These are phyloP conservation scores for Yarrowia keelungensis DNA, from an alignment of 805 yeast genomes.

Conservation along the genomic window DNA sequence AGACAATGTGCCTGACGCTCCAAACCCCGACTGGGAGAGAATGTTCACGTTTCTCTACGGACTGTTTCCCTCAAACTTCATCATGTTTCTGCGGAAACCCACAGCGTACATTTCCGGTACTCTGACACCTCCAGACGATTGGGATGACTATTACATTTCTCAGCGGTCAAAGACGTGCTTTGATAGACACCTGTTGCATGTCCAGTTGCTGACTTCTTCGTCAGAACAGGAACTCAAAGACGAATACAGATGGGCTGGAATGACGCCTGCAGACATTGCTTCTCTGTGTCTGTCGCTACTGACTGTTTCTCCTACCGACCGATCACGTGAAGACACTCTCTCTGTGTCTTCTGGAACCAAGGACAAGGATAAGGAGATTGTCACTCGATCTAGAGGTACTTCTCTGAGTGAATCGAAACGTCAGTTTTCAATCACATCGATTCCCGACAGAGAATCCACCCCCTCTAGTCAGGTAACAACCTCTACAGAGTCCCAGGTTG, in stretches of 20 bases:
- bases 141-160: constrained; percentile 51
- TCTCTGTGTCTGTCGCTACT: constrained; percentile 47
- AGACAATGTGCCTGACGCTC: constrained; percentile 14
- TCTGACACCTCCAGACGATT: constrained; percentile 46
- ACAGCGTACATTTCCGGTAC: constrained; percentile 48
- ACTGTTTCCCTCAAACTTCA: constrained; percentile 60
- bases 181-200: constrained; percentile 56
- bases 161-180: constrained; percentile 48
- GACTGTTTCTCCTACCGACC: constrained; percentile 12
- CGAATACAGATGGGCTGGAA: constrained; percentile 47
- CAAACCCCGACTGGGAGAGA: constrained; percentile 31
- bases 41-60: constrained; percentile 64
- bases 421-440: constrained; percentile 16
- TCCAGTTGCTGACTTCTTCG: constrained; percentile 54
- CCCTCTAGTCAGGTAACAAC: constrained; percentile 10
- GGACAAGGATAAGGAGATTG: constrained; percentile 14
- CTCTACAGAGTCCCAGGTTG: constrained; percentile 27
- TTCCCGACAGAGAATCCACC: constrained; percentile 27
- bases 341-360: constrained; percentile 2
- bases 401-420: constrained; percentile 32
- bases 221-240: constrained; percentile 51
- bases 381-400: constrained; percentile 30
- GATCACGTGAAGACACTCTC: constrained; percentile 7
- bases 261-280: constrained; percentile 52
- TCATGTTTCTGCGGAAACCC: constrained; percentile 56